phyloP scores from a whole-genome alignment of 202 grass and related monocot species.

The Elaeis oleifera region DNA sequence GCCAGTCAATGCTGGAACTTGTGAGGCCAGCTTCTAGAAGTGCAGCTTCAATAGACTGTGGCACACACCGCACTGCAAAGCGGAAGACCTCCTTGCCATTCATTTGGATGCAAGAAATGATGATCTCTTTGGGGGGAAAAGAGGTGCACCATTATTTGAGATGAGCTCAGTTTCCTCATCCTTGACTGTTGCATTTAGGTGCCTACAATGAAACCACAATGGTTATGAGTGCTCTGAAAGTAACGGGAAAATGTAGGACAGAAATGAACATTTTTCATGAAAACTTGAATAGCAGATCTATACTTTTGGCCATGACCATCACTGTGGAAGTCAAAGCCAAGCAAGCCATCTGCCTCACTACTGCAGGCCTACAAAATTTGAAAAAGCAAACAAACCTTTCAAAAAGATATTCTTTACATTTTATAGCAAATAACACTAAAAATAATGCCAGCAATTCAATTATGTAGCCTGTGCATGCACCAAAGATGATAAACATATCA shows the following conservation, averaged over 20 bases:
- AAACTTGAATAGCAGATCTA: conserved; percentile 1
- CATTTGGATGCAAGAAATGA: conserved; percentile 86
- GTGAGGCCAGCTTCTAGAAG: conserved; percentile 59
- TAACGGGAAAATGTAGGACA: conserved; percentile 3
- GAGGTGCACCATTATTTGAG: conserved; percentile 46
- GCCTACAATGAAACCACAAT: conserved; percentile 31
- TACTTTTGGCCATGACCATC: conserved; percentile 88
- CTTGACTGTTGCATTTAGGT: conserved; percentile 35
- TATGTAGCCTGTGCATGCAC: too few species aligned
- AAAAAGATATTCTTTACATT: not conserved
- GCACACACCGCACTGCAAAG: conserved; percentile 83
- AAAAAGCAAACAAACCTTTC: not conserved
- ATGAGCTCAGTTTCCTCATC: conserved; percentile 25
- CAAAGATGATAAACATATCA: too few species aligned
- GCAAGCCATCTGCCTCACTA: conserved; percentile 72
- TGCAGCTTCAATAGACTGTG: conserved; percentile 74
- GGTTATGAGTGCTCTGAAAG: not conserved
- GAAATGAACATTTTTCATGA: not conserved
- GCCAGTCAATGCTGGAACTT: conserved; percentile 71
- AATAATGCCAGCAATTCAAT: too few species aligned
- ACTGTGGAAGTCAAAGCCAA: conserved; percentile 72
- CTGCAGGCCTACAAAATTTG: conserved; percentile 44
- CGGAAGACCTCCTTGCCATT: conserved; percentile 97
- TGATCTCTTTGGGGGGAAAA: conserved; percentile 66
- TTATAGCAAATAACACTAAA: too few species aligned